A percentile compares a stretch with the other conserved stretches of the same genome.
These are phyloP conservation scores for Alternaria rosae DNA, from an alignment of 2,329 filamentous ascomycete genomes.

Conservation along the genomic window DNA sequence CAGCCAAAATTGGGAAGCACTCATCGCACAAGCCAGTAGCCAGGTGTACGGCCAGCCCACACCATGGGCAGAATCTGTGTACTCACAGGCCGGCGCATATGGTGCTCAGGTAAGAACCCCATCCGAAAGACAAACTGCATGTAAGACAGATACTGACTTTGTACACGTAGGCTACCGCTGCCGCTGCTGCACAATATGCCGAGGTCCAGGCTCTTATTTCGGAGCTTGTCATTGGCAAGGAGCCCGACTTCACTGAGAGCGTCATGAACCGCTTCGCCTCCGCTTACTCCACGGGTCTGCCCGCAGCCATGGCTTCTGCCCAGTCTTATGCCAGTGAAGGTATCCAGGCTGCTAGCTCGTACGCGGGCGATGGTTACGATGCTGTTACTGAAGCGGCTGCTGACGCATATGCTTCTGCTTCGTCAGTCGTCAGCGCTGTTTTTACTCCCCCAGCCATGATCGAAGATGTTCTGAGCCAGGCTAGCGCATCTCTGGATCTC, in stretches of 20 bases:
- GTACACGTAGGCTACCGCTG: slow-evolving; percentile 60
- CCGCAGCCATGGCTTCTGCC: slow-evolving; percentile 62
- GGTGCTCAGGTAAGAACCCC: slow-evolving; percentile 56
- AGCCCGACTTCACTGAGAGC: slow-evolving; percentile 82
- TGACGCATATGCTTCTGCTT: slow-evolving; percentile 57
- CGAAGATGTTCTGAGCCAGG: slow-evolving; percentile 65
- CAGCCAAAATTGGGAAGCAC: slow-evolving; percentile 68
- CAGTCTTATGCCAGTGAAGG: slow-evolving; percentile 61
- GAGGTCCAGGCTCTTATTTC: slow-evolving; percentile 76
- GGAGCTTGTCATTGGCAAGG: slow-evolving; percentile 78
- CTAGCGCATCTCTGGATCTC: slow-evolving; percentile 63
- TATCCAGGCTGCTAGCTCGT: slow-evolving; percentile 56
- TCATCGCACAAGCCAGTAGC: slow-evolving; percentile 70
- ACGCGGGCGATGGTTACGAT: slow-evolving; percentile 55
- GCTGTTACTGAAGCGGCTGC: slow-evolving; percentile 62
- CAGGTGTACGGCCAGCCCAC: slow-evolving; percentile 74
- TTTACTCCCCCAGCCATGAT: slow-evolving; percentile 66
- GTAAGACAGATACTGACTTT: background rate
- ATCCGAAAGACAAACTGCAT: background rate
- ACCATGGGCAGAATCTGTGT: slow-evolving; percentile 56
- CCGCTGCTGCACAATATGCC: slow-evolving; percentile 70
- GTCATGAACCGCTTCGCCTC: slow-evolving; percentile 75
- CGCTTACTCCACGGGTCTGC: slow-evolving; percentile 73
- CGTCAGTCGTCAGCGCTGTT: slow-evolving; percentile 56
- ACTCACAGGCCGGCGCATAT: slow-evolving; percentile 64